Conservation (phyloP, 768 basidiomycete species). For the Wakefieldia striispora region DNA sequence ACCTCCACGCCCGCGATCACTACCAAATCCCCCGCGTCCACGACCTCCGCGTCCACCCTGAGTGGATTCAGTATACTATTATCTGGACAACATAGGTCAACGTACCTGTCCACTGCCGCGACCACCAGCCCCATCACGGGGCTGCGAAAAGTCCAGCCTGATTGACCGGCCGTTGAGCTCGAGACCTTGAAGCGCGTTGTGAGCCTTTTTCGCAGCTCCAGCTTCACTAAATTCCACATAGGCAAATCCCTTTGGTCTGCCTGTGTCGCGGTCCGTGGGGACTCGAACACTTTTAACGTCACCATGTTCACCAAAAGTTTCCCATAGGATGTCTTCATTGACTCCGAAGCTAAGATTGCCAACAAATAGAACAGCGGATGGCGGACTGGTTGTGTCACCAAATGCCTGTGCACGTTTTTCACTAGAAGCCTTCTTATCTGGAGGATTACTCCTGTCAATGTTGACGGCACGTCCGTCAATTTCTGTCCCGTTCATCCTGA, state of each 20-base stretch:
- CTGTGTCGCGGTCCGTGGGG: constrained; percentile 90
- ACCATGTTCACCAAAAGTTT: constrained; percentile 85
- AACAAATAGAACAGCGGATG: constrained; percentile 80
- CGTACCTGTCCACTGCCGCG: constrained; percentile 46
- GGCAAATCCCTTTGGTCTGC: constrained; percentile 90
- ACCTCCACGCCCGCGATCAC: constrained; percentile 38
- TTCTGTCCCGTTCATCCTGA: constrained; percentile 78
- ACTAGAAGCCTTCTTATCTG: constrained; percentile 50
- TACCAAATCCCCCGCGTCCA: constrained; percentile 40
- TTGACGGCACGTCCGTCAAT: constrained; percentile 90
- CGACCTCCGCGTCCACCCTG: constrained; percentile 36
- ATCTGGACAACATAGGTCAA: constrained; percentile 13
- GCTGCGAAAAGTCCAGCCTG: constrained; percentile 85
- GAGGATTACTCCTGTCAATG: constrained; percentile 74
- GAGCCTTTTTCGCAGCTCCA: constrained; percentile 78
- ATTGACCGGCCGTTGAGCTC: constrained; percentile 81
- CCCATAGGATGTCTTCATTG: constrained; percentile 84
- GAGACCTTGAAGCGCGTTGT: constrained; percentile 60
- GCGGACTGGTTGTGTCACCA: constrained; percentile 64
- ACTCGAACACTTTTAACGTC: constrained; percentile 83
- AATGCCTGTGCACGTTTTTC: constrained; percentile 78
- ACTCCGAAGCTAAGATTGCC: constrained; percentile 85
- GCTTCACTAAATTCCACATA: constrained; percentile 92
- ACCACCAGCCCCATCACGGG: constrained; percentile 62
- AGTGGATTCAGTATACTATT: neutral